These are phyloP conservation scores for Elsinoe australis DNA, from an alignment of 2,329 filamentous ascomycete species.

Conservation along the genomic window DNA sequence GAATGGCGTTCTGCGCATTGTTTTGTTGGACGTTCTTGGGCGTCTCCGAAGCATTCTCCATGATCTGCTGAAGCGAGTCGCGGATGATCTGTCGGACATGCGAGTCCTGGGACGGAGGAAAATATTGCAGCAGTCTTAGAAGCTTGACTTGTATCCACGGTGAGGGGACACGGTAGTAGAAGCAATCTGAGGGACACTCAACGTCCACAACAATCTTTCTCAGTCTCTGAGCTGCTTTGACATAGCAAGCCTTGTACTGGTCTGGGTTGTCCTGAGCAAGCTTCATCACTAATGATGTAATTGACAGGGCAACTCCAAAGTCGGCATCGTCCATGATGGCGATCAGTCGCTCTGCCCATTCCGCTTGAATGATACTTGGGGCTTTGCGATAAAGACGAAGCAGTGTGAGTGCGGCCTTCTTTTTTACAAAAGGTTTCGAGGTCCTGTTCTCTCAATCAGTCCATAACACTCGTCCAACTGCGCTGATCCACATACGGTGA, in stretches of 20 bases:
- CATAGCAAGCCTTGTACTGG: slow-evolving; percentile 86
- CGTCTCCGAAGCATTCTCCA: slow-evolving; percentile 84
- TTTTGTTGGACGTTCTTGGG: slow-evolving; percentile 99
- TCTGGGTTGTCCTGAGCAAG: slow-evolving; percentile 91
- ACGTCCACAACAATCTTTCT: slow-evolving; percentile 87
- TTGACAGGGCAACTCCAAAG: slow-evolving; percentile 86
- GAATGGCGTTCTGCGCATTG: slow-evolving; percentile 93
- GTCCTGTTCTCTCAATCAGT: slow-evolving; percentile 40
- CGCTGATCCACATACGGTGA: slow-evolving; percentile 64
- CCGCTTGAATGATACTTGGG: slow-evolving; percentile 84
- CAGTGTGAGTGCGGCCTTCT: slow-evolving; percentile 91
- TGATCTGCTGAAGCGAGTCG: slow-evolving; percentile 80
- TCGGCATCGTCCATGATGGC: slow-evolving; percentile 97
- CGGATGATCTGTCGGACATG: slow-evolving; percentile 87
- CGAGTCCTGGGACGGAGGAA: slow-evolving; percentile 89
- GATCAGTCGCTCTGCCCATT: slow-evolving; percentile 97
- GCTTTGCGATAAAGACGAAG: slow-evolving; percentile 91
- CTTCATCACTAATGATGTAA: slow-evolving; percentile 92
- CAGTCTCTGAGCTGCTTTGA: slow-evolving; percentile 81
- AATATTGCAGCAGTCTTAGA: slow-evolving; percentile 85
- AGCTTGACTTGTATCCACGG: slow-evolving; percentile 98
- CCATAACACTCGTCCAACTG: slow-evolving; percentile 6
- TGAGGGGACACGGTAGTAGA: slow-evolving; percentile 99
- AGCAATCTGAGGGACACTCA: slow-evolving; percentile 82
- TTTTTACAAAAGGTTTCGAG: slow-evolving; percentile 97